Conservation (phyloP, 768 basidiomycete genomes). For the Holtermanniella nyarrowii region DNA sequence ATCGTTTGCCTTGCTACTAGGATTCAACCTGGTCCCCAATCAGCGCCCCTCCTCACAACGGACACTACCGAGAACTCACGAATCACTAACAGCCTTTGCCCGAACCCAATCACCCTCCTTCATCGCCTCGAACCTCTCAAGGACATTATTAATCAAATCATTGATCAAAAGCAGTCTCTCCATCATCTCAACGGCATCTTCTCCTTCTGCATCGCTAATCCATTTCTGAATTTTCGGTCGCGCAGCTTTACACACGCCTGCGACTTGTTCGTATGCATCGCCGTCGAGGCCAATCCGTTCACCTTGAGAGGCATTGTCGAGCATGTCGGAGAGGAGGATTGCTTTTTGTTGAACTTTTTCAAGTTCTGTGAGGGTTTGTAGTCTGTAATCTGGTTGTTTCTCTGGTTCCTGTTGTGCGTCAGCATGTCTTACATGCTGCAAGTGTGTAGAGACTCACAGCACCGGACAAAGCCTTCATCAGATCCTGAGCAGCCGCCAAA, state of each 20-base stretch:
- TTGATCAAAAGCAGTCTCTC: slow-evolving; percentile 93
- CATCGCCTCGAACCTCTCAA: slow-evolving; percentile 84
- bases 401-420: slow-evolving; percentile 86
- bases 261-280: slow-evolving; percentile 95
- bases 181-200: slow-evolving; percentile 78
- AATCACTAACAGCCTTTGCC: slow-evolving; percentile 41
- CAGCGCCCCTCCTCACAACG: too few relatives aligned
- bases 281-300: slow-evolving; percentile 69
- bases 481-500: slow-evolving; percentile 85
- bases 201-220: slow-evolving; percentile 78
- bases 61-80: slow-evolving; percentile 28
- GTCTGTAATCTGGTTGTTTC: slow-evolving; percentile 83
- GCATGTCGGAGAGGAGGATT: slow-evolving; percentile 89
- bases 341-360: slow-evolving; percentile 93
- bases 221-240: slow-evolving; percentile 95
- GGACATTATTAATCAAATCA: slow-evolving; percentile 89
- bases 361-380: slow-evolving; percentile 78
- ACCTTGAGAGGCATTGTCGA: slow-evolving; percentile 78
- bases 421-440: neutral
- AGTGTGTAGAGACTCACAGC: slow-evolving; percentile 45
- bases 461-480: slow-evolving; percentile 91
- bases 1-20: slow-evolving; percentile 36
- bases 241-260: slow-evolving; percentile 64
- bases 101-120: slow-evolving; percentile 73
- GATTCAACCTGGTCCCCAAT: slow-evolving; percentile 25